Evolutionary conservation across 2,329 filamentous ascomycete genomes (phyloP).

Genomic region (Calonectria pauciramosa): DNA sequence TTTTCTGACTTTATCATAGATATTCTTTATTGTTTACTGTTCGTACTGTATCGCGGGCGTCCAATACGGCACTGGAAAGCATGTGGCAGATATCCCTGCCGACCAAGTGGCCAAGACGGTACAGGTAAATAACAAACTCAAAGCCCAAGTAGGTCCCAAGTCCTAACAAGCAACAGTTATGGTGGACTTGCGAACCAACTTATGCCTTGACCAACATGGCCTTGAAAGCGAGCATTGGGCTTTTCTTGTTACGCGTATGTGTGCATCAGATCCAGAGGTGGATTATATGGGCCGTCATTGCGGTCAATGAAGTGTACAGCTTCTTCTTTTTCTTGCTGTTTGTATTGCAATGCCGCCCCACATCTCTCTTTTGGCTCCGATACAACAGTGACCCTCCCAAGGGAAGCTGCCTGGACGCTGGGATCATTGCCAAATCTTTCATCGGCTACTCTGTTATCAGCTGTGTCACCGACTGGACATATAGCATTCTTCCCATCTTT

Average conservation of each 20-base stretch:
- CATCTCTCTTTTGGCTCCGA: not conserved
- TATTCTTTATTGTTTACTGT: not conserved
- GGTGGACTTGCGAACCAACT: not conserved
- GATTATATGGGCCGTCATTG: not conserved
- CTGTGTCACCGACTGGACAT: not conserved
- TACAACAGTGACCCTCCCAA: not conserved
- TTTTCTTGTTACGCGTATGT: not conserved
- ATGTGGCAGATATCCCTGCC: not conserved
- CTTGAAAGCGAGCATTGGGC: not conserved
- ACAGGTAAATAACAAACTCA: not conserved
- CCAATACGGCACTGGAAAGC: not conserved
- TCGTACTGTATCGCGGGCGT: not conserved
- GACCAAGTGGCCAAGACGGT: not conserved
- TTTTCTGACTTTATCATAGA: not conserved
- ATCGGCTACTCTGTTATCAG: not conserved
- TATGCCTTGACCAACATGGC: not conserved
- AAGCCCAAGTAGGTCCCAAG: not conserved
- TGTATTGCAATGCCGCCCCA: not conserved
- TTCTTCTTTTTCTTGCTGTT: slow-evolving; percentile 14
- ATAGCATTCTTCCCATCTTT: not conserved
- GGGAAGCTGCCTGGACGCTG: not conserved
- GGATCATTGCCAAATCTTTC: not conserved
- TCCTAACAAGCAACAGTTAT: not conserved
- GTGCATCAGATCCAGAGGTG: not conserved
- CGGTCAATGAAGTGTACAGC: not conserved